Base-by-base conservation (phyloP, 495 filamentous ascomycete species). In the Penicillium samsonianum region DNA sequence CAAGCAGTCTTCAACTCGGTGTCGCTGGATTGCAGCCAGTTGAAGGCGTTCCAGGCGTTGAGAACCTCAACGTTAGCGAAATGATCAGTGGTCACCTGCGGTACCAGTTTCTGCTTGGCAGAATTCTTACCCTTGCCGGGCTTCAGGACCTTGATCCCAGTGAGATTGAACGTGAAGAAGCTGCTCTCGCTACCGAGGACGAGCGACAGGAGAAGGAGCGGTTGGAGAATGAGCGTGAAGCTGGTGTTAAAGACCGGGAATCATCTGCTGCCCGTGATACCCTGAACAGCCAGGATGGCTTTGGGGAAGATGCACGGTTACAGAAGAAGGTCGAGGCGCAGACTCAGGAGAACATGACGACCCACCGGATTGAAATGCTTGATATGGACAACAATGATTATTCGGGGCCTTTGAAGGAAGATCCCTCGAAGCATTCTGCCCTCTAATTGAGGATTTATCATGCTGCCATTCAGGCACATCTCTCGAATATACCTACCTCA, bases 1-100 rank as follows among this genome's bases (percentile, higher is more conserved):
- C 87, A 6, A 87, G 84, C 50, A 89, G 86, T 58, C 75, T 92
- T 28, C 89, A 92, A 63, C 78, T 86, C 28, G 90, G 90, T 2
- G 81, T 95, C 35, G 89, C 90, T 0, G 90, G 90, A 0, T 71
- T 95, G 22, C 84, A 91, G 65, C 69, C 78, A 16, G 82, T 92
- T 30, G 71, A 84, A 49, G 78, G 74, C 4, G 80, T 91, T 20
- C 78, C 84, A 1, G 86, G 85, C 0, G 83, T 94, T 0, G 87
- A 91, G 61, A 93, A 92, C 55, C 61, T 92, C 6, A 80, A 95
- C 65, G 80, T 90, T n/a, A 89, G 82, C 57, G 82, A 87, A 11
- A 79, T 83, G 30, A 84, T 93, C 33, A 82, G 78, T 50, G 90
- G 90, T 0, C 90, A 95, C 62, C 69, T 90, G 37, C 76, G 83